Evolutionary conservation across 352 stramenopile species (phyloP).

Genomic region (Globisporangium okanoganense): DNA sequence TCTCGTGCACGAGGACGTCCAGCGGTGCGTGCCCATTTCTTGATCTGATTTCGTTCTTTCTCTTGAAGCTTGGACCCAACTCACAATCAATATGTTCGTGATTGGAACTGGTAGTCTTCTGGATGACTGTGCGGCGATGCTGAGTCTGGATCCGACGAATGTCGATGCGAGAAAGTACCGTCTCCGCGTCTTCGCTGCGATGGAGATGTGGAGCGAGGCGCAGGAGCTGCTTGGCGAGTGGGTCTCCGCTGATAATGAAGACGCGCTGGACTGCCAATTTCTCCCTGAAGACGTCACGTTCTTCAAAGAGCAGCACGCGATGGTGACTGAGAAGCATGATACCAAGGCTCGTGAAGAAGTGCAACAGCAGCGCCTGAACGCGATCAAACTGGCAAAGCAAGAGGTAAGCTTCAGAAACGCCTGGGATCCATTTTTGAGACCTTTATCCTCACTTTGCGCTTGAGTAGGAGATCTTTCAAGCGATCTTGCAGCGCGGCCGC

Average conservation of each 20-base stretch:
- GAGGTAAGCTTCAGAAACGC: not conserved
- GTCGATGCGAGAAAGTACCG: constrained; percentile 16
- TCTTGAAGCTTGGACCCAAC: not conserved
- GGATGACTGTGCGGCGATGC: constrained; percentile 17
- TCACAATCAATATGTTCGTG: not conserved
- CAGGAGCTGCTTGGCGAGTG: constrained; percentile 6
- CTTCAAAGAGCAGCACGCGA: constrained; percentile 7
- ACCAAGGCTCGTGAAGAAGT: not conserved
- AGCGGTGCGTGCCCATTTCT: constrained; percentile 2
- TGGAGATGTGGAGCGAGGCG: constrained; percentile 21
- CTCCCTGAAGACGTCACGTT: constrained; percentile 11
- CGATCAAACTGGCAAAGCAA: constrained; percentile 10
- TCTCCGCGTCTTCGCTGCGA: constrained; percentile 10
- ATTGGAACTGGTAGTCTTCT: constrained; percentile 6
- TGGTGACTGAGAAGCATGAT: not conserved
- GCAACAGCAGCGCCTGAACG: constrained; percentile 2
- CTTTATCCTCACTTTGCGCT: not conserved
- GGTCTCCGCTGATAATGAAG: not conserved
- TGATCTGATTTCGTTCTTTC: not conserved
- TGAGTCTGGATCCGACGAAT: constrained; percentile 12
- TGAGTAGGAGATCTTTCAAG: constrained; percentile 14
- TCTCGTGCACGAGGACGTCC: constrained; percentile 4
- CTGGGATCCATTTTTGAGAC: not conserved
- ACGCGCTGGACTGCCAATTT: not conserved
- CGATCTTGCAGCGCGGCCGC: constrained; percentile 13